Conservation (phyloP, 306 rosid species). For the Trifolium dubium region DNA sequence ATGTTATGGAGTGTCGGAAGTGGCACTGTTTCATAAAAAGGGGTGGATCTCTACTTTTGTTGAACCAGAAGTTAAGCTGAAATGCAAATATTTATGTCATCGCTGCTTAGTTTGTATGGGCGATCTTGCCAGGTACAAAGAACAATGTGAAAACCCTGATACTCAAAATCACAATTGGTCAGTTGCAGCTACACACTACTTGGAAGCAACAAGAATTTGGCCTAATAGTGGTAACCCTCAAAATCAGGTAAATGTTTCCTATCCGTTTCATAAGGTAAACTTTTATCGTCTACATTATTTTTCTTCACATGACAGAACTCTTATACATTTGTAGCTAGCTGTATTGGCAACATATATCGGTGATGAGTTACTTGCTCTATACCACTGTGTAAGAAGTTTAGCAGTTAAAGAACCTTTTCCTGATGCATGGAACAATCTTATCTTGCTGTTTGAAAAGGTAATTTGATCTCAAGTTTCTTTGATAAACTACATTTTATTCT, state of each 20-base stretch:
- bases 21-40: conserved; percentile 52
- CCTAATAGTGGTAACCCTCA: conserved; percentile 97
- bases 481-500: conserved; percentile 2
- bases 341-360: conserved; percentile 91
- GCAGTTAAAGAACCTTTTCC: conserved; percentile 94
- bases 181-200: conserved; percentile 83
- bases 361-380: conserved; percentile 93
- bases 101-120: conserved; percentile 94
- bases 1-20: conserved; percentile 59
- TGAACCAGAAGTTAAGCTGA: conserved; percentile 60
- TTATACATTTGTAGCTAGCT: conserved; percentile 70
- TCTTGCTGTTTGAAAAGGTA: conserved; percentile 86
- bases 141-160: conserved; percentile 73
- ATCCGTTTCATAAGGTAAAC: background rate
- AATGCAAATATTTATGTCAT: conserved; percentile 82
- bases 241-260: conserved; percentile 69
- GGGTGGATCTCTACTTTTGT: conserved; percentile 43
- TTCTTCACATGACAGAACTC: conserved; percentile 24
- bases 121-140: conserved; percentile 87
- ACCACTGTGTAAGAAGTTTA: conserved; percentile 91
- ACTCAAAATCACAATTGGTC: conserved; percentile 72
- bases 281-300: conserved; percentile 25
- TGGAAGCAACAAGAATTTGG: conserved; percentile 90
- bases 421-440: conserved; percentile 85
- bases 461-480: conserved; percentile 33